Evolutionary conservation across 2,329 filamentous ascomycete genomes (phyloP).

Genomic region (Trichoderma guizhouense): DNA sequence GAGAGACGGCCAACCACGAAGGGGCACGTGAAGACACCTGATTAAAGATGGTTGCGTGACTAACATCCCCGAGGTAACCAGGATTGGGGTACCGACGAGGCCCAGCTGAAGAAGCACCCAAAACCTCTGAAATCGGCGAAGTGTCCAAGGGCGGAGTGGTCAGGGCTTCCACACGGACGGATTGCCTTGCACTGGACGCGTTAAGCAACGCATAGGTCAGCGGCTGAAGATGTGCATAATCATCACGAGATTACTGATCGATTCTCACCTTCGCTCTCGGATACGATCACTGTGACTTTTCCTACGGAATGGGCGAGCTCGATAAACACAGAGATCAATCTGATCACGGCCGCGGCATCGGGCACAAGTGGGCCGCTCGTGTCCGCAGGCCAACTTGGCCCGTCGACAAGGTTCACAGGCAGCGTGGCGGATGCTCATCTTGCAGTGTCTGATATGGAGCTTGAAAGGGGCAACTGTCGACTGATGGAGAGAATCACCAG

Average conservation of each 20-base stretch:
- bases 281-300: not conserved
- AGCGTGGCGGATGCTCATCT: slow-evolving; percentile 10
- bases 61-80: slow-evolving; percentile 3
- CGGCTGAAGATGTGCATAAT: not conserved
- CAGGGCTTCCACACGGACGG: slow-evolving; percentile 1
- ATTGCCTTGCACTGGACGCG: not conserved
- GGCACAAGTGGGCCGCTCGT: slow-evolving; percentile 9
- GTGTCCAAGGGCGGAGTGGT: slow-evolving; percentile 4
- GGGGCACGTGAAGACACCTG: slow-evolving; percentile 13
- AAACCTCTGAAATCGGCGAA: not conserved
- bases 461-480: not conserved
- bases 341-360: not conserved
- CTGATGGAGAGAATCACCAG: not conserved
- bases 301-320: slow-evolving; percentile 10
- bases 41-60: slow-evolving; percentile 10
- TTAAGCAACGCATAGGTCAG: not conserved
- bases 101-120: not conserved
- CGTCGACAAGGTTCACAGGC: slow-evolving; percentile 12
- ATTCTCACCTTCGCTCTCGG: not conserved
- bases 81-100: slow-evolving; percentile 11
- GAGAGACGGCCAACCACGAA: not conserved
- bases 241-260: not conserved
- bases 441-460: not conserved
- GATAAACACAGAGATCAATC: slow-evolving; percentile 7
- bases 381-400: slow-evolving; percentile 12